Evolutionary conservation across 2,329 filamentous ascomycete species (phyloP), one percentile per base, ranked within the genome.

Genomic region (Trichoderma semiorbis): DNA sequence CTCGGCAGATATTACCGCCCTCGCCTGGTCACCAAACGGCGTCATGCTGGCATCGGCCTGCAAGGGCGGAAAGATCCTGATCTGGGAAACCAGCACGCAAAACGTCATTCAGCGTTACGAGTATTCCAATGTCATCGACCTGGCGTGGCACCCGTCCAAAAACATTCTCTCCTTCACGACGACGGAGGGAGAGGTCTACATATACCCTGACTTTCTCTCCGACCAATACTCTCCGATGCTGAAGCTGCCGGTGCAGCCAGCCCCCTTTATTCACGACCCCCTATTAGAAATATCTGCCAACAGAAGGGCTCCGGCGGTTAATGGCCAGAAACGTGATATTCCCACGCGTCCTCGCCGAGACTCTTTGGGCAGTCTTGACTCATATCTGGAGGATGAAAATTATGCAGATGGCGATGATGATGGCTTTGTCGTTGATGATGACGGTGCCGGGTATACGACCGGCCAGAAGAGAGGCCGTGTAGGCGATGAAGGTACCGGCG

Each of bases 11-110:
- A 91, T 99, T 72, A 97, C 94, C 0, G 92, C 95, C 3, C 83
- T 97, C 43, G 90, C 93, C 43, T 99, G 96, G 96, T 97, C 95
- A 16, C 94, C 94, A 2, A 99, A 99, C 78, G 96, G 96, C 50
- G 93, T 95, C 1, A 85, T 99, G 77, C 85, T 99, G 26, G 94
- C 91, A 11, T 90, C 89, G 21, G 90, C 91, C 18, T 89, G 85
- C 74, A 89, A 89, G 75, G 91, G 92, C 77, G 87, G 88, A 76
- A 93, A 90, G 78, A 83, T 97, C 5, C 80, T 92, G 30, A 84
- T 99, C 3, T 99, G 97, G 96, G 94, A 98, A 78, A 92, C 93
- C 2, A 94, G 92, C 80, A 93, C 93, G 1, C 95, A 98, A 81
- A 93, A 89, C 65, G 87, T 97, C 39, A 83, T 98, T 70, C 90